phyloP scores from a whole-genome alignment of 1,284 basidiomycete species.

The Stereum hirsutum region DNA sequence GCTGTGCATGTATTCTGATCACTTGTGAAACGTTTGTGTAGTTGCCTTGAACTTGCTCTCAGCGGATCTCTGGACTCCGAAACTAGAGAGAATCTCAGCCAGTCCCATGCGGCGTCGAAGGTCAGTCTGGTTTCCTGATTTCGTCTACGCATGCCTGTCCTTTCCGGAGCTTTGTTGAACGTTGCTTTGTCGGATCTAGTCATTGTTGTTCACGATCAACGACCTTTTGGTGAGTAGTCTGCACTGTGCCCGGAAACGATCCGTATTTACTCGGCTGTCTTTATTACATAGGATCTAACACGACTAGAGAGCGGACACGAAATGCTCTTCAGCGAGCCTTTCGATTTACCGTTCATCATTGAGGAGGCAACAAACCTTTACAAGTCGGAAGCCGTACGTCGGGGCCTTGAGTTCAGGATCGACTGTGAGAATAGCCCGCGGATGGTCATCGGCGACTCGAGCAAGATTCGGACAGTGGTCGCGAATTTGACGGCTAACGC shows the following conservation, averaged over 20 bases:
- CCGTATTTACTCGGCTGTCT: not conserved
- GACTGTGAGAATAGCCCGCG: conserved; percentile 45
- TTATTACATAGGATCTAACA: conserved; percentile 60
- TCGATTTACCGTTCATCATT: conserved; percentile 64
- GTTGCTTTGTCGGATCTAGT: too few relatives aligned
- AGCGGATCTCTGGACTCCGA: conserved; percentile 73
- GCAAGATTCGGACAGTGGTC: conserved; percentile 75
- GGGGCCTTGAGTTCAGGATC: conserved; percentile 58
- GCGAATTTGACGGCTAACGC: conserved; percentile 83
- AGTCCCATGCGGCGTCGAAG: conserved; percentile 79
- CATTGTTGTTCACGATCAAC: conserved; percentile 82
- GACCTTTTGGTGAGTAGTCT: conserved; percentile 53
- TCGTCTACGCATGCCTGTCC: too few relatives aligned
- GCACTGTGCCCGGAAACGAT: too few relatives aligned
- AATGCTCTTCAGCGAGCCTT: conserved; percentile 77
- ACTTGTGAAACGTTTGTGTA: conserved; percentile 18
- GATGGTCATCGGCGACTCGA: conserved; percentile 60
- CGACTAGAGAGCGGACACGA: conserved; percentile 76
- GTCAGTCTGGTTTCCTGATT: too few relatives aligned
- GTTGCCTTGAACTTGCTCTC: conserved; percentile 81
- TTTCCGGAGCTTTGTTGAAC: too few relatives aligned
- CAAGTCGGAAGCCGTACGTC: conserved; percentile 60
- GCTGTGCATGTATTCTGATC: too few relatives aligned
- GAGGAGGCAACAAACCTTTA: conserved; percentile 62
- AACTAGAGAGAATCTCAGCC: conserved; percentile 72